A percentile compares a stretch with the other conserved stretches of the same genome.
phyloP scores from a whole-genome alignment of 2,329 filamentous ascomycete genomes.

The Remersonia thermophila region DNA sequence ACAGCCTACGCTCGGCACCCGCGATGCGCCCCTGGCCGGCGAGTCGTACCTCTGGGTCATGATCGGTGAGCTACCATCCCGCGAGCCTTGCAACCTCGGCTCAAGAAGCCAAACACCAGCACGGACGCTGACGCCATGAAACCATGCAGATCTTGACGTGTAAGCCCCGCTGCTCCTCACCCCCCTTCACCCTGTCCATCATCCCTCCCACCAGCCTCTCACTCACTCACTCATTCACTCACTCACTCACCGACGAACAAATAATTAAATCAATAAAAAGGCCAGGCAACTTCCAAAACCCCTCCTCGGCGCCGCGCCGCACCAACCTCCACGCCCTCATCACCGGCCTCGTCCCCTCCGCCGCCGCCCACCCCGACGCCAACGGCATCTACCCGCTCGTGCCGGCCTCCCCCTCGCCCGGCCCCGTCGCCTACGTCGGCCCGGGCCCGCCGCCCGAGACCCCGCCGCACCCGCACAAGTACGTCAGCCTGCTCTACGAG shows the following conservation, averaged over 20 bases:
- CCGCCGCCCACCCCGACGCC: slow-evolving; percentile 1
- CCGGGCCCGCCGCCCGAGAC: slow-evolving; percentile 24
- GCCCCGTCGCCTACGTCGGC: slow-evolving; percentile 17
- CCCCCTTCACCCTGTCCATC: no score
- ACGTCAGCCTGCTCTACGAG: slow-evolving; percentile 27
- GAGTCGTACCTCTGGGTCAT: slow-evolving; percentile 18
- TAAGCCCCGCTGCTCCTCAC: no score
- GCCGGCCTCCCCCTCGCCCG: slow-evolving; percentile 10
- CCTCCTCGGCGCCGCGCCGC: slow-evolving; percentile 12
- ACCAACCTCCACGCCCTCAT: slow-evolving; percentile 19
- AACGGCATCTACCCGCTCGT: slow-evolving; percentile 12
- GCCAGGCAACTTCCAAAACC: slow-evolving; percentile 17
- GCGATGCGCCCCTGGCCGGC: slow-evolving; percentile 10
- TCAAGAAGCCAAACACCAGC: no score
- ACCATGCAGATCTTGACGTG: slow-evolving; percentile 13
- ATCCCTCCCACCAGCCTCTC: slow-evolving; percentile 14
- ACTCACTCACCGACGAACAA: neutral
- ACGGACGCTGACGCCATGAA: no score
- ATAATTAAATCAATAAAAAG: neutral
- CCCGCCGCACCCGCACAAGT: slow-evolving; percentile 26
- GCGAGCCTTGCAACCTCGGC: no score
- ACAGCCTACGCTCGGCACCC: slow-evolving; percentile 17
- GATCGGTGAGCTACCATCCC: slow-evolving; percentile 11
- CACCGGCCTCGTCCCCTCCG: slow-evolving; percentile 16
- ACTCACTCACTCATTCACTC: neutral